Evolutionary conservation across 139 green algal species (phyloP).

Genomic region (Chlorella sp.): DNA sequence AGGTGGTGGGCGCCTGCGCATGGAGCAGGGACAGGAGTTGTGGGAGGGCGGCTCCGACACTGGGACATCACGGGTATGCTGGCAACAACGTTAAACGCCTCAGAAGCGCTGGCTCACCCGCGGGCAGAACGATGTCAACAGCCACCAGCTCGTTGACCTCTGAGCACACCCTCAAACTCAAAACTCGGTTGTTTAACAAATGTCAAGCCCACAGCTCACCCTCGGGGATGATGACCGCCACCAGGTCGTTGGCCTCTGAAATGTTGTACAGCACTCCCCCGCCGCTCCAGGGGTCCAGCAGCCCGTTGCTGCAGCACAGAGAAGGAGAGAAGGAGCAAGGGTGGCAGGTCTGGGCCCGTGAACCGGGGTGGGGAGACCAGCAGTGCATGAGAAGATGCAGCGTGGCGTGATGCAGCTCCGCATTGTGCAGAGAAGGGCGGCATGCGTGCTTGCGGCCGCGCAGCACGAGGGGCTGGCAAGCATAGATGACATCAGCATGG

Average conservation of each 20-base stretch:
- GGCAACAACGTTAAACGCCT: too few species aligned
- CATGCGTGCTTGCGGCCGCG: too few species aligned
- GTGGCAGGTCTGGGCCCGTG: not conserved
- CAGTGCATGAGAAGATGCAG: too few species aligned
- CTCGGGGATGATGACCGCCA: slow-evolving; percentile 68
- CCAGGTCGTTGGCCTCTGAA: slow-evolving; percentile 44
- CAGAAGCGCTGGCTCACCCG: not conserved
- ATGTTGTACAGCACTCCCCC: slow-evolving; percentile 58
- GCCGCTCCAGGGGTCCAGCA: slow-evolving; percentile 61
- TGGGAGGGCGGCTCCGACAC: too few species aligned
- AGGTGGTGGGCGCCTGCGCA: slow-evolving; percentile 26
- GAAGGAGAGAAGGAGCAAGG: too few species aligned
- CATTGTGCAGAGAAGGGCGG: too few species aligned
- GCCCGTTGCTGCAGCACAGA: slow-evolving; percentile 26
- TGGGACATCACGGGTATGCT: too few species aligned
- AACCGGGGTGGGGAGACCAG: too few species aligned
- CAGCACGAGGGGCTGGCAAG: too few species aligned
- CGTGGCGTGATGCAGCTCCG: too few species aligned
- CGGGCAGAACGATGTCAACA: not conserved
- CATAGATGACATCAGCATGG: not conserved
- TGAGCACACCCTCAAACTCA: too few species aligned
- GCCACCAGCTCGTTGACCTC: not conserved
- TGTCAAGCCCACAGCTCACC: not conserved
- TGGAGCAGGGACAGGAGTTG: not conserved
- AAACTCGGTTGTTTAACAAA: not conserved